Evolutionary conservation across 371 early-diverging fungal species (phyloP).

Genomic region (Saksenaea oblongispora): DNA sequence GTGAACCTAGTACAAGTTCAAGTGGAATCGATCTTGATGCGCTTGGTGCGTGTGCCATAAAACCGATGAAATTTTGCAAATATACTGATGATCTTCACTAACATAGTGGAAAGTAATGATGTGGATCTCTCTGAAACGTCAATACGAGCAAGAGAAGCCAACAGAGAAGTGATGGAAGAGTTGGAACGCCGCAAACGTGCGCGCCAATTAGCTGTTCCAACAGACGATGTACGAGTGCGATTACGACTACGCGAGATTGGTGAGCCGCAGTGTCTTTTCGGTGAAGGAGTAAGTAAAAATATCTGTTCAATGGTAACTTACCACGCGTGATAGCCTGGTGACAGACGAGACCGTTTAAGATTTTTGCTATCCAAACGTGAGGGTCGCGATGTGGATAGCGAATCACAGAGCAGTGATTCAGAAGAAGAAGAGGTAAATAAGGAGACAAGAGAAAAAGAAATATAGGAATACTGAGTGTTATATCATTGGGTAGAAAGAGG

Average conservation of each 20-base stretch:
- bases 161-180: slow-evolving; percentile 75
- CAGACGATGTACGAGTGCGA: slow-evolving; percentile 85
- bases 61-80: neutral
- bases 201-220: slow-evolving; percentile 85
- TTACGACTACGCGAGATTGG: slow-evolving; percentile 73
- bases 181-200: slow-evolving; percentile 86
- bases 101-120: slow-evolving; percentile 33
- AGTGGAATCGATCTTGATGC: slow-evolving; percentile 49
- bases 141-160: slow-evolving; percentile 61
- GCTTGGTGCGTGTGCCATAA: slow-evolving; percentile 26
- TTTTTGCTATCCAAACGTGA: slow-evolving; percentile 66
- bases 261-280: slow-evolving; percentile 91
- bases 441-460: neutral
- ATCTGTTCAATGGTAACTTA: neutral
- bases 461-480: neutral
- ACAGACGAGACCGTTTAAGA: slow-evolving; percentile 85
- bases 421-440: slow-evolving; percentile 38
- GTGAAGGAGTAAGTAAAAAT: slow-evolving; percentile 78
- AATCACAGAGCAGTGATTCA: slow-evolving; percentile 52
- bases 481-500: slow-evolving; percentile 34
- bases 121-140: slow-evolving; percentile 49
- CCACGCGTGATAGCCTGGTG: slow-evolving; percentile 67
- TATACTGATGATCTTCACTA: neutral
- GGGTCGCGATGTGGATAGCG: slow-evolving; percentile 45
- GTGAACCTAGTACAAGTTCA: slow-evolving; percentile 16